These are phyloP conservation scores for Leishmania mexicana DNA, from an alignment of 208 protist species.

Conservation along the genomic window DNA sequence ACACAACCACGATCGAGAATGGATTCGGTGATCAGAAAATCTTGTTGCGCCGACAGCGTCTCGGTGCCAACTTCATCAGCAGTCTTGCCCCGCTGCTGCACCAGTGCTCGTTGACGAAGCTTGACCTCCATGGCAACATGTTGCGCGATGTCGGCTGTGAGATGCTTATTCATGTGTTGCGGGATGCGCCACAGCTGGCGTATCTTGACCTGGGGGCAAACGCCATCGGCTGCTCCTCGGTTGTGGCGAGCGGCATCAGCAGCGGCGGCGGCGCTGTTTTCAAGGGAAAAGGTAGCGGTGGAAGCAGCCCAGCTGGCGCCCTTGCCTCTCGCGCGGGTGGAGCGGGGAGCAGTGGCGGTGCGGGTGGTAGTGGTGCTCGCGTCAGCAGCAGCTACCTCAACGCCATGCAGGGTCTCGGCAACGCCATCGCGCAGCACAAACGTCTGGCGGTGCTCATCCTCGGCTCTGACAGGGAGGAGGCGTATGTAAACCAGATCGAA, in stretches of 20 bases:
- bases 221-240: conserved; percentile 51
- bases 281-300: background rate
- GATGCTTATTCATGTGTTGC: conserved; percentile 72
- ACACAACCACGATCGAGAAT: conserved; percentile 77
- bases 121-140: conserved; percentile 86
- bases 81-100: conserved; percentile 73
- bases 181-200: conserved; percentile 61
- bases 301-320: background rate
- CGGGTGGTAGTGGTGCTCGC: background rate
- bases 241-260: background rate
- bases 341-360: background rate
- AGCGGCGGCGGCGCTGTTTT: background rate
- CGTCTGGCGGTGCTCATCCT: conserved; percentile 77
- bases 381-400: conserved; percentile 29
- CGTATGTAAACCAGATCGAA: conserved; percentile 82
- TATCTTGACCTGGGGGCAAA: conserved; percentile 88
- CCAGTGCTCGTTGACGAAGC: conserved; percentile 60
- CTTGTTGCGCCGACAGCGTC: conserved; percentile 63
- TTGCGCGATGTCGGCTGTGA: conserved; percentile 87
- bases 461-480: conserved; percentile 56
- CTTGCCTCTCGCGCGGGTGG: background rate
- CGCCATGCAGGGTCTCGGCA: conserved; percentile 65
- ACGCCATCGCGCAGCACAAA: conserved; percentile 69
- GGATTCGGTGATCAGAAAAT: conserved; percentile 72
- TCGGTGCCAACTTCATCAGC: conserved; percentile 77